A percentile compares a stretch with the other conserved stretches of the same genome.
Conservation (phyloP, 257 asterid species). For the Hygrophila difformis region DNA sequence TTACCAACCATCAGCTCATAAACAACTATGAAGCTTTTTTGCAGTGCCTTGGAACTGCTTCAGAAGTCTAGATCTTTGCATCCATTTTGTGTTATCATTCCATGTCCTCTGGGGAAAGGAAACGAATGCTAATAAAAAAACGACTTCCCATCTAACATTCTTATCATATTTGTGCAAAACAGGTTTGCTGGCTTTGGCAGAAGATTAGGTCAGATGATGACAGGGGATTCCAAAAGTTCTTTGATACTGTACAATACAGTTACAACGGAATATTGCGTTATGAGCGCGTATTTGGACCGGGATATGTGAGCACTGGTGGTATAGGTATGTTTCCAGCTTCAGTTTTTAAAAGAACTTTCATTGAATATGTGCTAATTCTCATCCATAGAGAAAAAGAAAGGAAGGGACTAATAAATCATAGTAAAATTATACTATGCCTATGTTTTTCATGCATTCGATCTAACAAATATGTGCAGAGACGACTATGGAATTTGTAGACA, state of each 20-base stretch:
- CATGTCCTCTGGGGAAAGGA: no score
- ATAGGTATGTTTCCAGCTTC: constrained; percentile 38
- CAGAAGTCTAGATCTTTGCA: no score
- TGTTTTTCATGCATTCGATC: no score
- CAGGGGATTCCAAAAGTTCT: constrained; percentile 76
- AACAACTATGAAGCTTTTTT: no score
- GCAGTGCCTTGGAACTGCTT: no score
- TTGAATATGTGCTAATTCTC: no score
- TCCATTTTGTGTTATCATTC: no score
- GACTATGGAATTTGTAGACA: constrained; percentile 77
- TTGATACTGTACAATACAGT: constrained; percentile 88
- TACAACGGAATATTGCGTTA: constrained; percentile 81
- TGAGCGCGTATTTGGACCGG: constrained; percentile 90
- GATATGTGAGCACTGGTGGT: constrained; percentile 98
- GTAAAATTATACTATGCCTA: no score
- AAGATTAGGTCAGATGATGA: constrained; percentile 73
- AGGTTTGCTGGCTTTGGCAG: constrained; percentile 97
- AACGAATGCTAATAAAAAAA: neutral
- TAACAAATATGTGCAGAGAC: constrained; percentile 76
- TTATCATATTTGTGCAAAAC: constrained; percentile 15
- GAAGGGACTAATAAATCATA: no score
- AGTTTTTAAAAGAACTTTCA: no score
- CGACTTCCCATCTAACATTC: neutral
- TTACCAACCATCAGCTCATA: no score
- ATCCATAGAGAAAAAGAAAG: no score